Conservation (phyloP, 176 grass and related monocot genomes). For the Neostapfia colusana region DNA sequence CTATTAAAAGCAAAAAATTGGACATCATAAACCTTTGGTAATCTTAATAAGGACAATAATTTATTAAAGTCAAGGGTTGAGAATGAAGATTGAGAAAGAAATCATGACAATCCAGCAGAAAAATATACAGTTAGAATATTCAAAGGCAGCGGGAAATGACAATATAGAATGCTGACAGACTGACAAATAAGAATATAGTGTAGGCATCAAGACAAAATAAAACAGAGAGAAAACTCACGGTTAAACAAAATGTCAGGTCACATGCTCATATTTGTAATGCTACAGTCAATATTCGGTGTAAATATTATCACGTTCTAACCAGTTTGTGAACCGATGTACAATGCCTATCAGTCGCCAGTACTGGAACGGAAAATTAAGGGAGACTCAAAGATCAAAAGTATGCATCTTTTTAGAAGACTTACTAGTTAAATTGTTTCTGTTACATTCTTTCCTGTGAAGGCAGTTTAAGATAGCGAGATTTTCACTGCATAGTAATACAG, state of each 20-base stretch:
- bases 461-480: slow-evolving; percentile 35
- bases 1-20: not conserved
- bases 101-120: no score
- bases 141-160: not conserved
- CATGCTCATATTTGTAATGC: not conserved
- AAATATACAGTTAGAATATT: not conserved
- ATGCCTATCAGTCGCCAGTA: not conserved
- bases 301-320: not conserved
- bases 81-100: not conserved
- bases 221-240: no score
- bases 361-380: not conserved
- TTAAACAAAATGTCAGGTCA: not conserved
- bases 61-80: not conserved
- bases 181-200: no score
- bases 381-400: slow-evolving; percentile 1
- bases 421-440: slow-evolving; percentile 17
- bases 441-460: slow-evolving; percentile 41
- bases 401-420: slow-evolving; percentile 19
- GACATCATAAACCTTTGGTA: not conserved
- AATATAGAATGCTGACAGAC: not conserved
- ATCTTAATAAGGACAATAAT: not conserved
- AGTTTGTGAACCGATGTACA: not conserved
- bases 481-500: slow-evolving; percentile 38
- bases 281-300: not conserved
- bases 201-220: not conserved